These are phyloP conservation scores for Globisporangium recalcitrans DNA, from an alignment of 352 stramenopile species.

Conservation along the genomic window DNA sequence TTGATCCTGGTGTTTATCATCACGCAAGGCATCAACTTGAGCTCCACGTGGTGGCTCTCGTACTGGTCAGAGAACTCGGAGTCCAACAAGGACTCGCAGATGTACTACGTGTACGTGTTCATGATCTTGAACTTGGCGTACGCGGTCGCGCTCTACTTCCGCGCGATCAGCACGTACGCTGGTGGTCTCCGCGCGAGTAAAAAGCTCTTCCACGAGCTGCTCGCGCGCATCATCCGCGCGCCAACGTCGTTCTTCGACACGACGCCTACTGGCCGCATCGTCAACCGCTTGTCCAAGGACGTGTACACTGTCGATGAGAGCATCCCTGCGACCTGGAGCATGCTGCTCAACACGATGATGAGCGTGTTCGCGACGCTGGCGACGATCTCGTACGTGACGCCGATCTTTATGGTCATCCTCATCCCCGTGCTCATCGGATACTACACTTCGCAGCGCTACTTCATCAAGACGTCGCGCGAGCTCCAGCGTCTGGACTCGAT, in stretches of 20 bases:
- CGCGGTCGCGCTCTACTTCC: conserved; percentile 58
- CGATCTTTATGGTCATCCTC: conserved; percentile 66
- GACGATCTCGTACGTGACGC: conserved; percentile 69
- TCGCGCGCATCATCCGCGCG: conserved; percentile 89
- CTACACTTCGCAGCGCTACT: conserved; percentile 88
- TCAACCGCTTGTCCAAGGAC: conserved; percentile 78
- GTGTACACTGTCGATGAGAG: conserved; percentile 73
- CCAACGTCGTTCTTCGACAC: conserved; percentile 81
- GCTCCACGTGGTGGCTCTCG: conserved; percentile 86
- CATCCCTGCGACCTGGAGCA: conserved; percentile 60
- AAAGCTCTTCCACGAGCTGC: conserved; percentile 54
- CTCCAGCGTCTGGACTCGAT: conserved; percentile 96
- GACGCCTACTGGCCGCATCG: conserved; percentile 68
- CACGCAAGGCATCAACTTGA: conserved; percentile 49
- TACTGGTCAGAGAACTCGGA: conserved; percentile 79
- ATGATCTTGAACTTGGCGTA: conserved; percentile 61
- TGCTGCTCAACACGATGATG: conserved; percentile 70
- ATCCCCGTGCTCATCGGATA: conserved; percentile 63
- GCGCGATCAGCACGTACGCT: conserved; percentile 52
- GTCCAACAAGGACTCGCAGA: conserved; percentile 32
- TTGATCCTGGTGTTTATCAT: conserved; percentile 43
- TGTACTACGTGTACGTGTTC: conserved; percentile 86
- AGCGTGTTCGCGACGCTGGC: conserved; percentile 56
- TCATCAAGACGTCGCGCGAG: conserved; percentile 88
- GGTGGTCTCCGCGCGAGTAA: conserved; percentile 49